phyloP scores from a whole-genome alignment of 2,329 filamentous ascomycete species.

The Colletotrichum tropicicola region DNA sequence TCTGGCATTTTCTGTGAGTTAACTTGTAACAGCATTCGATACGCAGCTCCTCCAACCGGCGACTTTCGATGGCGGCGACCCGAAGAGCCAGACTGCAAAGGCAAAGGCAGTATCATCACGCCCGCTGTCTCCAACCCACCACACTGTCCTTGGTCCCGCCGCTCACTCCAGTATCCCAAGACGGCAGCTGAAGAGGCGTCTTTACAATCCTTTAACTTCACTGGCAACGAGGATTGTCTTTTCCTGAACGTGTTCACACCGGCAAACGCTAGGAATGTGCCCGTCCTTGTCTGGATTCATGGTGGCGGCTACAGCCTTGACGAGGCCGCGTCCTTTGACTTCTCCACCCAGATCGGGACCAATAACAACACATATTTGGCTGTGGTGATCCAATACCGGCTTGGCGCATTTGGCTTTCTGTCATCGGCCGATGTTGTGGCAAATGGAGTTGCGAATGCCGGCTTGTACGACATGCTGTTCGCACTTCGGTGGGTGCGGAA shows the following conservation, averaged over 20 bases:
- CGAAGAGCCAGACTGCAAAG: background rate
- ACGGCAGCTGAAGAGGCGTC: slow-evolving; percentile 1
- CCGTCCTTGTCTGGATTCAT: slow-evolving; percentile 31
- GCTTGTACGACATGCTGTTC: slow-evolving; percentile 27
- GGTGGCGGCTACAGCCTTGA: slow-evolving; percentile 29
- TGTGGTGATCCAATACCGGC: slow-evolving; percentile 22
- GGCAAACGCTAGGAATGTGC: slow-evolving; percentile 18
- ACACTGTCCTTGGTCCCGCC: slow-evolving; percentile 12
- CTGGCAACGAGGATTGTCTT: slow-evolving; percentile 41
- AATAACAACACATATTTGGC: slow-evolving; percentile 15
- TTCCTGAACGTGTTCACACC: slow-evolving; percentile 43
- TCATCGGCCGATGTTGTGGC: slow-evolving; percentile 23
- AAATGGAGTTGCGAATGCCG: slow-evolving; percentile 29
- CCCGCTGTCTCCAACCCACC: background rate
- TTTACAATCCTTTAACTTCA: background rate
- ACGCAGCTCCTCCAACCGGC: slow-evolving; percentile 9
- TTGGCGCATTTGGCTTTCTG: slow-evolving; percentile 27
- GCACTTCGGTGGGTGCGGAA: slow-evolving; percentile 29
- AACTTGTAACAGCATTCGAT: background rate
- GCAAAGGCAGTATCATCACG: background rate
- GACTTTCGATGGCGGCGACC: slow-evolving; percentile 12
- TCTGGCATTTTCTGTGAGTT: background rate
- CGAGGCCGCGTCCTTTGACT: background rate
- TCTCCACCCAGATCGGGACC: slow-evolving; percentile 5
- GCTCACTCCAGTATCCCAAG: slow-evolving; percentile 1